Evolutionary conservation across 768 basidiomycete species (phyloP), one percentile per base, ranked within the genome.

Genomic region (Hirschioporus abietinus): DNA sequence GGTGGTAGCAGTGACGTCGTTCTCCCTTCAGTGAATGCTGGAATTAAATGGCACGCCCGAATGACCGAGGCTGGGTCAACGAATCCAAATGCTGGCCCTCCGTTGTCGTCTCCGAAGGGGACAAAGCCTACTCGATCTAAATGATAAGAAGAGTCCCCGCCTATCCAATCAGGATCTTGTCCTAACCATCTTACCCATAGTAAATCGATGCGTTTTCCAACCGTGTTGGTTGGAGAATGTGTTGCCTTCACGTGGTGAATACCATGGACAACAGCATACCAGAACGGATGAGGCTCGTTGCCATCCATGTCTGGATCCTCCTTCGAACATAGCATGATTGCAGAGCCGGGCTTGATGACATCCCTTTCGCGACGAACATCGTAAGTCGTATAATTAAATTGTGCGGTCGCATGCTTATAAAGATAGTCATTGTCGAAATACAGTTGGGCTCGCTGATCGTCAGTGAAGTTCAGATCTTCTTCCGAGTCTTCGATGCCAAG

Each of bases 371-470:
- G 65, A 7, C 65, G 63, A 7, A 76, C 67, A 30, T 77, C 71
- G 20, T 76, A 78, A 0, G 70, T 75, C 0, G 76, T 77, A 26
- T 76, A 78, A 42, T 77, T 77, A 35, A 78, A 15, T 0, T 63
- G 67, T 0, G 76, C 27, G 0, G 71, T 70, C 12, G 74, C 76
- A 66, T 78, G 76, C 0, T 25, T 20, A 17, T 74, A 78, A 1
- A 78, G 68, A 0, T 60, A 63, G 24, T 78, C 69, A 5, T 72
- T 69, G 0, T 71, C 58, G 4, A 77, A 64, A 0, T 20, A 25
- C 26, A 65, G 52, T 1, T 1, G 27, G 30, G 52, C 25, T 6
- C 64, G 23, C 23, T 52, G 24, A 1, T 26, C 24, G 7, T 42
- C 23, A 4, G 34, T 52, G 26, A 42, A 27, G 7, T 24, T 25